Evolutionary conservation across 495 filamentous ascomycete genomes (phyloP), one percentile per base, ranked within the genome.

Genomic region (Hypoxylon rickii): DNA sequence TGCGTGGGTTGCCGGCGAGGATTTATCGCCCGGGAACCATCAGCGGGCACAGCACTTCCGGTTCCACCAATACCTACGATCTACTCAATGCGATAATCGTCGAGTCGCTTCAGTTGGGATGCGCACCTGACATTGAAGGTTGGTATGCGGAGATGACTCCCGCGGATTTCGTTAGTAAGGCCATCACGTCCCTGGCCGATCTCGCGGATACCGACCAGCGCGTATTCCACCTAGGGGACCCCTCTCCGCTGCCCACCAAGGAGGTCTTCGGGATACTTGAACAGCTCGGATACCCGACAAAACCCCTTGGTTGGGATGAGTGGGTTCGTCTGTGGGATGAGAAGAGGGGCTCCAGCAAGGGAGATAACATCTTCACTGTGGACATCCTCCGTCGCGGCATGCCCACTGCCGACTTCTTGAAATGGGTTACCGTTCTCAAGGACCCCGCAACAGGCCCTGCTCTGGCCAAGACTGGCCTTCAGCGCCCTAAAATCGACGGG

Each of bases 61-160:
- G 83, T 21, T 79, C 84, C n/a, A 78, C 83, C 1, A 89, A 89
- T 51, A 78, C 84, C 0, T 88, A 81, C 70, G 86, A 88, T 77
- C 73, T 89, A 4, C 70, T 89, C 10, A 82, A 80, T 53, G 86
- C 86, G 0, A 54, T 89, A 44, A 73, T 88, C 17, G 83, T 89
- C 1, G 86, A 89, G 58, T 87, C 85, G 6, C 77, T 87, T 26
- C 78, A 80, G 21, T 61, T 89, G 0, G 84, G 85, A 16, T 79
- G 79, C 45, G 78, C 77, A 3, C 85, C 85, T 0, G 79, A 86
- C 45, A 80, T 87, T 17, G 74, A 82, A 29, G 84, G 82, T 44
- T 88, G 86, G 85, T 79, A 81, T 20, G 83, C 83, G 0, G 86
- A 89, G 69, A 87, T 87, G 84, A 87, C 86, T 2, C 86, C 86